Conservation (phyloP, 2,329 filamentous ascomycete species). For the Trichoderma koningii region DNA sequence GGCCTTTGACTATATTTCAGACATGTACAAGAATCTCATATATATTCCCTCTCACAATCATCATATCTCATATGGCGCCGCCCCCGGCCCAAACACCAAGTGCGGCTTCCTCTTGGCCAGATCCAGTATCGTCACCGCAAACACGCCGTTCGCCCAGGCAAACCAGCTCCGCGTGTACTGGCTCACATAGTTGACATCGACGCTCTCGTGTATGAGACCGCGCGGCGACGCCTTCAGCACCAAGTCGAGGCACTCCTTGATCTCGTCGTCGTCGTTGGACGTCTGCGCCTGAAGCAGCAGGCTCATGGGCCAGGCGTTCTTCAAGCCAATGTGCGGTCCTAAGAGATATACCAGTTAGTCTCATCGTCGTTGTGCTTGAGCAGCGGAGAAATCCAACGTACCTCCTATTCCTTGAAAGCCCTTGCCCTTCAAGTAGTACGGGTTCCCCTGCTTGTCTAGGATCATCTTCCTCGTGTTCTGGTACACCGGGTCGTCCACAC, state of each 20-base stretch:
- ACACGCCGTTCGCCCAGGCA: slow-evolving; percentile 96
- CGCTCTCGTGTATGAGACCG: slow-evolving; percentile 87
- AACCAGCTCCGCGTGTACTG: slow-evolving; percentile 92
- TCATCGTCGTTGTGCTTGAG: neutral
- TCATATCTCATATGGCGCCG: slow-evolving; percentile 58
- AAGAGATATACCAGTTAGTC: slow-evolving; percentile 28
- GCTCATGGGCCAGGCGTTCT: slow-evolving; percentile 96
- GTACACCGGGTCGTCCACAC: slow-evolving; percentile 68
- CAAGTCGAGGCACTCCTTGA: slow-evolving; percentile 67
- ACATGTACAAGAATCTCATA: neutral
- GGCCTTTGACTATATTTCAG: too few species aligned
- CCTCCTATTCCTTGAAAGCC: slow-evolving; percentile 89
- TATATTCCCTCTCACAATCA: neutral
- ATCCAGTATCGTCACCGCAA: slow-evolving; percentile 88
- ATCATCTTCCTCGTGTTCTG: slow-evolving; percentile 83
- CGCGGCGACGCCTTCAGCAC: slow-evolving; percentile 76
- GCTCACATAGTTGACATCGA: slow-evolving; percentile 70
- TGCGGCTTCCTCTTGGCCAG: slow-evolving; percentile 86
- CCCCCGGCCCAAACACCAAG: slow-evolving; percentile 72
- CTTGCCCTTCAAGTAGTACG: slow-evolving; percentile 78
- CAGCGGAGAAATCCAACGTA: slow-evolving; percentile 41
- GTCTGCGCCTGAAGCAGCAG: slow-evolving; percentile 90
- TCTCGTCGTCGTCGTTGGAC: slow-evolving; percentile 79
- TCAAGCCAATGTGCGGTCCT: slow-evolving; percentile 74
- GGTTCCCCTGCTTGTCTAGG: slow-evolving; percentile 74